Evolutionary conservation across 768 basidiomycete species (phyloP).

Genomic region (Jaapia argillacea): DNA sequence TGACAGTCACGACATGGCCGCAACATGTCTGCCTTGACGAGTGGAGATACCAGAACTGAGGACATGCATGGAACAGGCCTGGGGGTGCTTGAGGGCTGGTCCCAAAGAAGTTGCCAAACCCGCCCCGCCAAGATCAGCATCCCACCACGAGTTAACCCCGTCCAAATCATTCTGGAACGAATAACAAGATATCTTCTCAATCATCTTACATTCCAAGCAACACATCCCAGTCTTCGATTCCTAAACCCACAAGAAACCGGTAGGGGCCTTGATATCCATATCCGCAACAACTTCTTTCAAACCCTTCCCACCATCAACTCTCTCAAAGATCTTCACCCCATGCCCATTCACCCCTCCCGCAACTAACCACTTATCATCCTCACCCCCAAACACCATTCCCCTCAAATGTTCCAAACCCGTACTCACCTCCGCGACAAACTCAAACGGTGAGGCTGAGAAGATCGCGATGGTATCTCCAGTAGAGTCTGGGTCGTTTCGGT

Average conservation of each 20-base stretch:
- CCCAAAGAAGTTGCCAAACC: too few relatives aligned
- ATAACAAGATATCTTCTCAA: too few relatives aligned
- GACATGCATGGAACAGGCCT: too few relatives aligned
- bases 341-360: slow-evolving; percentile 55
- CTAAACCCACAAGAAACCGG: slow-evolving; percentile 1
- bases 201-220: too few relatives aligned
- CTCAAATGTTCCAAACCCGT: slow-evolving; percentile 65
- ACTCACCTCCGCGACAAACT: slow-evolving; percentile 48
- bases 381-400: slow-evolving; percentile 58
- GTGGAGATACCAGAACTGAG: too few relatives aligned
- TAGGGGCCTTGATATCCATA: background rate
- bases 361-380: slow-evolving; percentile 48
- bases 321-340: slow-evolving; percentile 64
- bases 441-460: slow-evolving; percentile 35
- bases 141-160: too few relatives aligned
- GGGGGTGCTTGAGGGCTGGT: too few relatives aligned
- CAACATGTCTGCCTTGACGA: too few relatives aligned
- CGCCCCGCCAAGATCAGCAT: too few relatives aligned
- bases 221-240: too few relatives aligned
- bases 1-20: too few relatives aligned
- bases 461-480: slow-evolving; percentile 68
- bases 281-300: slow-evolving; percentile 36
- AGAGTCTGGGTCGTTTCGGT: slow-evolving; percentile 61
- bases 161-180: too few relatives aligned
- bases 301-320: slow-evolving; percentile 46